These are phyloP conservation scores for Epichloe gansuensis DNA, from an alignment of 2,329 filamentous ascomycete genomes.

Conservation along the genomic window DNA sequence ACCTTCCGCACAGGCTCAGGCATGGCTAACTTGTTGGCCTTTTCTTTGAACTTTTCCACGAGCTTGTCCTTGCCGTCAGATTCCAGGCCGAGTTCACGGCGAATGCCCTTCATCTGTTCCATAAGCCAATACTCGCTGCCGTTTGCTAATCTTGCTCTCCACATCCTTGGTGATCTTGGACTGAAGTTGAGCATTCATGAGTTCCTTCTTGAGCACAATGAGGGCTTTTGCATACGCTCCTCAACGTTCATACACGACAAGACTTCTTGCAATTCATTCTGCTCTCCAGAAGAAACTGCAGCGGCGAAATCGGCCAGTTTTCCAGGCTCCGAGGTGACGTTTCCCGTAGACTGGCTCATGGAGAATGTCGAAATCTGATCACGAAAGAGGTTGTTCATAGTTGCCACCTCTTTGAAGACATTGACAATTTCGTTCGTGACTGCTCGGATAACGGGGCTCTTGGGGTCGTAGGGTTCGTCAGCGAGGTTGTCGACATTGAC, in stretches of 20 bases:
- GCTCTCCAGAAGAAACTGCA: constrained; percentile 87
- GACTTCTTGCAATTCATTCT: constrained; percentile 84
- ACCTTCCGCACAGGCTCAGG: constrained; percentile 93
- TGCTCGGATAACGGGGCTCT: constrained; percentile 77
- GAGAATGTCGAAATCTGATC: constrained; percentile 97
- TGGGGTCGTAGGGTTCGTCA: constrained; percentile 83
- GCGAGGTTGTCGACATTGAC: constrained; percentile 89
- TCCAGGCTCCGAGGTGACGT: constrained; percentile 86
- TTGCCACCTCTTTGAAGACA: constrained; percentile 94
- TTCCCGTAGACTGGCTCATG: constrained; percentile 87
- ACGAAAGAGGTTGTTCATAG: constrained; percentile 85
- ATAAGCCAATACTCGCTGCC: constrained; percentile 96
- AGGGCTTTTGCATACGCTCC: constrained; percentile 85
- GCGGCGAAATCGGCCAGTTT: constrained; percentile 96
- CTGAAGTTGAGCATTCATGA: constrained; percentile 95
- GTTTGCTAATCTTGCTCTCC: constrained; percentile 92
- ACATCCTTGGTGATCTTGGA: constrained; percentile 98
- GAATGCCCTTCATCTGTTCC: constrained; percentile 99
- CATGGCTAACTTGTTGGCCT: constrained; percentile 88
- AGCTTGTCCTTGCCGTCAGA: constrained; percentile 97
- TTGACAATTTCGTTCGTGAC: constrained; percentile 97
- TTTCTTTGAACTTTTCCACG: constrained; percentile 94
- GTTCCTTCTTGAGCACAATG: constrained; percentile 89
- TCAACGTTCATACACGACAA: constrained; percentile 83
- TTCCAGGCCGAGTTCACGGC: constrained; percentile 87